Evolutionary conservation across 139 green algal genomes (phyloP), one percentile per base, ranked within the genome.

Genomic region (Limnomonas spitsbergensis): DNA sequence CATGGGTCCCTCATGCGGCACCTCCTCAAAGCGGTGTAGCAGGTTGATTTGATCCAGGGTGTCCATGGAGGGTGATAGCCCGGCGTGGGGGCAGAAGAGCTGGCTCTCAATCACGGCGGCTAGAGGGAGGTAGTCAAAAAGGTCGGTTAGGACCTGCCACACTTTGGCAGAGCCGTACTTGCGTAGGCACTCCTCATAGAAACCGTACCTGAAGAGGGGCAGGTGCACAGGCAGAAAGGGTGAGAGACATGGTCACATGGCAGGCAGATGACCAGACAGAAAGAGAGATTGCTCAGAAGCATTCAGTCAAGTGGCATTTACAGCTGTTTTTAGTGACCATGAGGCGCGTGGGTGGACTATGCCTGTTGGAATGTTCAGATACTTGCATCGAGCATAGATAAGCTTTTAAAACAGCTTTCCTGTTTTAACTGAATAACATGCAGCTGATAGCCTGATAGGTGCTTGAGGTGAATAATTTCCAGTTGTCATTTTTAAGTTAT

Each of bases 151-250:
- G 47, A 97, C 97, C 68, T 96, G 89, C 96, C 96, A 99, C 2
- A 97, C 97, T 69, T 98, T 98, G 0, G 96, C 93, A 66, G 95
- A 98, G 74, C 96, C 96, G 75, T 99, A 99, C 84, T 99, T 99
- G n/a, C 96, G 87, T 54, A 98, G 89, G 81, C 96, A 99, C 86
- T 99, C 96, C 75, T 99, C 96, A 83, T 98, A 99, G 80, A 99
- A 99, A 34, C 96, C 96, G 80, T 99, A 99, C 52, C 98, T 94
- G 88, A 92, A 83, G 67, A 42, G 4, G 70, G 26, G 24, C n/a
- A n/a, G n/a, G n/a, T n/a, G n/a, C 47, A 61, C 14, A 24, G 47
- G 47, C 47, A n/a, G 47, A 24, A 61, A 61, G 47, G 47, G 47
- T n/a, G 47, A 24, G 14, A 61, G 47, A 61, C 47, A 61, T 14